phyloP scores from a whole-genome alignment of 441 rosid genomes.

The Bocquillonia castaneifolia region DNA sequence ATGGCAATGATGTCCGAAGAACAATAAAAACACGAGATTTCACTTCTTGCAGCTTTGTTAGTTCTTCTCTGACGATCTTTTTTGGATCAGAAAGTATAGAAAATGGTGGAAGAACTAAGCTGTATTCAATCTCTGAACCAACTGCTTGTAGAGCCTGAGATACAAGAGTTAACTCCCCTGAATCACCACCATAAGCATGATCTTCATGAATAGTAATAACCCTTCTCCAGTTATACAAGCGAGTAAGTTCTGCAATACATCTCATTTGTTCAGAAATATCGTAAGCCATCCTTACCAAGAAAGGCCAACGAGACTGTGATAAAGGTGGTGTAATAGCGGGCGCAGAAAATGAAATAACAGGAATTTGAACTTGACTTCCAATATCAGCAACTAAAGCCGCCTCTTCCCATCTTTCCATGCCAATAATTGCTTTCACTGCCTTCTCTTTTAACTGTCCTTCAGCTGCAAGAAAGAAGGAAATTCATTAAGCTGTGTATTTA shows the following conservation, averaged over 20 bases:
- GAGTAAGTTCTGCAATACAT: constrained; percentile 37
- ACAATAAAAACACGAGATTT: constrained; percentile 43
- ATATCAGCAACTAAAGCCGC: constrained; percentile 43
- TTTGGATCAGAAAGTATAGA: constrained; percentile 29
- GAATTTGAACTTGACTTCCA: constrained; percentile 33
- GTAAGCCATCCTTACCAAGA: constrained; percentile 32
- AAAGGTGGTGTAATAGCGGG: constrained; percentile 24
- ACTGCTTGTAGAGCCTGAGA: constrained; percentile 28
- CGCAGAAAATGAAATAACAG: constrained; percentile 40
- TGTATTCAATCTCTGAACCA: constrained; percentile 39
- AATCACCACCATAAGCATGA: constrained; percentile 30
- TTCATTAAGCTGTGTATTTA: neutral
- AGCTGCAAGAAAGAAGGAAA: constrained; percentile 28
- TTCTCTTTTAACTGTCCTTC: constrained; percentile 29
- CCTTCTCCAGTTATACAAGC: constrained; percentile 35
- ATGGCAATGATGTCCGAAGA: constrained; percentile 39
- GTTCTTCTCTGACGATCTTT: constrained; percentile 22
- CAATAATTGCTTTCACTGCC: constrained; percentile 37
- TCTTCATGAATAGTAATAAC: constrained; percentile 39
- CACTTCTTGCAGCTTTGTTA: constrained; percentile 25
- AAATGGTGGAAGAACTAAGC: constrained; percentile 35
- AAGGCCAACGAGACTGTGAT: constrained; percentile 37
- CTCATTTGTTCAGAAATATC: constrained; percentile 28
- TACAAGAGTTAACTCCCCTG: constrained; percentile 29
- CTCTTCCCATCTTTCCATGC: constrained; percentile 48